phyloP scores from a whole-genome alignment of 2,329 filamentous ascomycete genomes.

The Exophiala phaeomuriformis region DNA sequence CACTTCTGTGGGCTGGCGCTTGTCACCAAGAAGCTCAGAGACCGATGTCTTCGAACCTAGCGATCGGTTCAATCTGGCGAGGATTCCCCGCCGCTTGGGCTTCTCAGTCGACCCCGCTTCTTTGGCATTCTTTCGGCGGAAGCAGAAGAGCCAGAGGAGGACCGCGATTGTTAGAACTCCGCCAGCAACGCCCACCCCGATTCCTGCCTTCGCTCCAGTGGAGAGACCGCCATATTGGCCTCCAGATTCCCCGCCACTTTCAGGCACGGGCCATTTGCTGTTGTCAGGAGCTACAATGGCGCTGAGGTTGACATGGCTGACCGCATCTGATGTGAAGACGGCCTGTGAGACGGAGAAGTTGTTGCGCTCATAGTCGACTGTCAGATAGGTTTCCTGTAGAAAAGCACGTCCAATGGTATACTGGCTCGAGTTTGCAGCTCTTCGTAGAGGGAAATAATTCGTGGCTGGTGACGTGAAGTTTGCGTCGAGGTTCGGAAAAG shows the following conservation, averaged over 20 bases:
- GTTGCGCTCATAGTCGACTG: constrained; percentile 34
- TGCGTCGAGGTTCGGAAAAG: constrained; percentile 30
- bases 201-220: constrained; percentile 29
- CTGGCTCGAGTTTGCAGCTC: constrained; percentile 31
- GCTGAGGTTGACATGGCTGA: constrained; percentile 51
- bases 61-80: constrained; percentile 12
- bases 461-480: constrained; percentile 25
- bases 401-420: constrained; percentile 37
- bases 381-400: constrained; percentile 37
- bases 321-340: constrained; percentile 27
- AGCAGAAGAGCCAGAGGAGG: constrained; percentile 21
- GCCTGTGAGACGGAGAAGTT: constrained; percentile 34
- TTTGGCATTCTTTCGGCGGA: constrained; percentile 7
- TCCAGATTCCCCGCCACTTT: not conserved
- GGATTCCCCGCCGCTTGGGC: constrained; percentile 15
- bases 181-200: constrained; percentile 26
- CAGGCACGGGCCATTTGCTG: constrained; percentile 21
- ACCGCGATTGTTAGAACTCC: constrained; percentile 17
- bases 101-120: constrained; percentile 8
- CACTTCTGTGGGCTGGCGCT: constrained; percentile 27
- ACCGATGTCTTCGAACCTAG: constrained; percentile 20
- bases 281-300: constrained; percentile 24
- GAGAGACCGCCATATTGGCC: constrained; percentile 19
- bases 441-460: constrained; percentile 37
- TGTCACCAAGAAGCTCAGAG: constrained; percentile 28